Conservation (phyloP, 208 protist genomes). For the Phytomonas sp. region DNA sequence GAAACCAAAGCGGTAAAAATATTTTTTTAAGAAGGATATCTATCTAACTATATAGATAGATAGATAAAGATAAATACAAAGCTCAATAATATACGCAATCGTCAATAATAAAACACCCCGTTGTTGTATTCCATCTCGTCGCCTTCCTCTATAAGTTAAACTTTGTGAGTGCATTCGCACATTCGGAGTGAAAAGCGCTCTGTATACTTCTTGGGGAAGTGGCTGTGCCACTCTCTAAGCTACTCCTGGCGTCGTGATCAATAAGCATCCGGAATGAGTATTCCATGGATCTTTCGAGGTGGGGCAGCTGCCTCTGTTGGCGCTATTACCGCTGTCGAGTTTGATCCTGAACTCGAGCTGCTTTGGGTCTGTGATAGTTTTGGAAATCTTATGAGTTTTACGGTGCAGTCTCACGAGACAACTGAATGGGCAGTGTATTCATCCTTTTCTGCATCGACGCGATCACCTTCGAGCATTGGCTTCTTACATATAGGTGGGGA, state of each 20-base stretch:
- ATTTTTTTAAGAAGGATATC: background rate
- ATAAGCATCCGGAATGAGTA: background rate
- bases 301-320: slow-evolving; percentile 51
- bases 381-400: slow-evolving; percentile 76
- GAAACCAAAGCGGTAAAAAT: background rate
- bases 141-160: background rate
- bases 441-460: slow-evolving; percentile 63
- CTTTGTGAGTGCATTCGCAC: background rate
- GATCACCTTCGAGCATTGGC: slow-evolving; percentile 49
- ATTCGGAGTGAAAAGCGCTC: background rate
- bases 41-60: background rate
- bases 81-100: background rate
- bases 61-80: background rate
- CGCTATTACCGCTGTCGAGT: slow-evolving; percentile 72
- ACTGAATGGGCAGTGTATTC: slow-evolving; percentile 71
- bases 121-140: background rate
- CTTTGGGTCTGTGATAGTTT: slow-evolving; percentile 81
- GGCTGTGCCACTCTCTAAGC: background rate
- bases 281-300: slow-evolving; percentile 69
- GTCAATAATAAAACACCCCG: background rate
- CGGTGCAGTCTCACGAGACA: slow-evolving; percentile 47
- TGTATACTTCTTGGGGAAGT: background rate
- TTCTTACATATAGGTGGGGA: slow-evolving; percentile 56
- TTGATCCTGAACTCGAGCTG: slow-evolving; percentile 82
- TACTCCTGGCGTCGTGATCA: background rate